Evolutionary conservation across 148 eudicot species (phyloP).

Genomic region (Selenicereus undatus): DNA sequence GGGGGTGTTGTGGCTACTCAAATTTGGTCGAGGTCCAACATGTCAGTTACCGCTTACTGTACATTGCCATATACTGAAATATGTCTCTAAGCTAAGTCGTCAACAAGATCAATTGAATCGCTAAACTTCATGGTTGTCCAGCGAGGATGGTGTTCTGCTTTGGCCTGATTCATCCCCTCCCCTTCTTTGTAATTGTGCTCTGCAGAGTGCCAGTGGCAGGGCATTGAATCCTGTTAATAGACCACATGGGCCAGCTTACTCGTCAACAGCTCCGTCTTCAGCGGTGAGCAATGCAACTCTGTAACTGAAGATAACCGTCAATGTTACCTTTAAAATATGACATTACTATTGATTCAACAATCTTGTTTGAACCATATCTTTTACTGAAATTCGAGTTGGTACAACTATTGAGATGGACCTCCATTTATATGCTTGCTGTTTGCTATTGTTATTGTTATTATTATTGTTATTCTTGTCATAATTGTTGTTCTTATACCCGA

Average conservation of each 20-base stretch:
- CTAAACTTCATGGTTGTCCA: not conserved
- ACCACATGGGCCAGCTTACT: conserved; percentile 41
- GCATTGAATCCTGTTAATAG: conserved; percentile 39
- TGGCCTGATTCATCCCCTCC: not conserved
- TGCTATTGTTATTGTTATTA: not conserved
- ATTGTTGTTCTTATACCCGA: not conserved
- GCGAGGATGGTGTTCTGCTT: not conserved
- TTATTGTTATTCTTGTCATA: not conserved
- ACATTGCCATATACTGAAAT: not conserved
- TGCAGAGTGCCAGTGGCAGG: conserved; percentile 45
- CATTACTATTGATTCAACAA: not conserved
- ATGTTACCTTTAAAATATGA: not conserved
- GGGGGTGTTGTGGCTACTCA: not conserved
- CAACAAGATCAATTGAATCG: not conserved
- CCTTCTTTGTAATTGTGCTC: conserved; percentile 11
- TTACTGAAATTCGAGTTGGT: not conserved
- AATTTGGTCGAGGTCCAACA: not conserved
- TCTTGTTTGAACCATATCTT: not conserved
- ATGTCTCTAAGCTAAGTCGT: not conserved
- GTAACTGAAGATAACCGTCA: not conserved
- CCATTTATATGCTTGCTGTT: not conserved
- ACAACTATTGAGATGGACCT: not conserved
- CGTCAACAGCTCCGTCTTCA: conserved; percentile 33
- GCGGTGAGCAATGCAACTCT: conserved; percentile 37
- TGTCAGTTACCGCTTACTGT: not conserved